Evolutionary conservation across 208 protist species (phyloP), one percentile per base, ranked within the genome.

Genomic region (Trypanosoma platydactyli): DNA sequence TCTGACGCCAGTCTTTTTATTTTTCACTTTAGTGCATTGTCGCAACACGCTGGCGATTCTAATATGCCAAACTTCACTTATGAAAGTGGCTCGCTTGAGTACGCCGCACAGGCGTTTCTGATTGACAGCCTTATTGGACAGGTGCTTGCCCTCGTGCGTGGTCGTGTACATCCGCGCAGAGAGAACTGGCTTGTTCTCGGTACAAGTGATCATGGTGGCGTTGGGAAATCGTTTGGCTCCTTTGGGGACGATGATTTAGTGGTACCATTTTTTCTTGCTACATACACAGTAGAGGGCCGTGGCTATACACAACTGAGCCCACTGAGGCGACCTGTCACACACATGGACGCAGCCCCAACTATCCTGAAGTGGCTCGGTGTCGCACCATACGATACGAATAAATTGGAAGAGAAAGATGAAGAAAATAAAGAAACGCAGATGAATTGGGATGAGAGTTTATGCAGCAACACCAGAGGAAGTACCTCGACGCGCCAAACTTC

Each of bases 141-240:
- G 69, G 68, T 89, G 25, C 68, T 88, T 45, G 74, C 77, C 66
- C 77, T 83, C 54, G 35, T 93, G 15, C 65, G 69, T n/a, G 75
- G 86, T 61, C 83, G 84, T 40, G 71, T 76, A 5, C 52, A 61
- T 18, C 58, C 73, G 27, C 67, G 82, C 65, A 86, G 88, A 48
- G 87, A 93, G 71, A 93, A 91, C 56, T 93, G 87, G 84, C 81
- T 93, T 24, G 65, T 93, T 13, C 30, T 93, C n/a, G 79, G 76
- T n/a, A 68, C 81, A 38, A 73, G 74, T 40, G 71, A 87, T 45
- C 83, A 91, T 72, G 87, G 87, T 45, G 87, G 81, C 40, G 57
- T 24, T 45, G 83, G 49, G 18, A 89, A 90, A 79, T 68, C 42
- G 46, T 80, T 75, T 76, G 65, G 42, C 16, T 5, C n/a, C 62